Evolutionary conservation across 139 green algal species (phyloP), one percentile per base, ranked within the genome.

Genomic region (Micromonas pusilla): DNA sequence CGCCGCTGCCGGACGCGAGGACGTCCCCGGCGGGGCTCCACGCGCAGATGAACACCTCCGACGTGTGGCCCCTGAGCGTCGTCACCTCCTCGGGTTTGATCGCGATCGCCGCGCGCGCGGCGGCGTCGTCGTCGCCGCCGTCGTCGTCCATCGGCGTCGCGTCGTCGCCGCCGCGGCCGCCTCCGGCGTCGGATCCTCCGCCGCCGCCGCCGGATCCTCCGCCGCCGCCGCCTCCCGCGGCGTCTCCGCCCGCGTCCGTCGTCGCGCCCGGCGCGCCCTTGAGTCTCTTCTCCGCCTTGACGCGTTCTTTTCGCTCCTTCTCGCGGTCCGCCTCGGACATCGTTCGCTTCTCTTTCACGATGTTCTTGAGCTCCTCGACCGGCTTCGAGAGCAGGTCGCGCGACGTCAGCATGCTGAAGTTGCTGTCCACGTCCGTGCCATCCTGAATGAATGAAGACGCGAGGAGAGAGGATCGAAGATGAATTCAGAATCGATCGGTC

Each of bases 341-440:
- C 66, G 90, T 76, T 30, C 82, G 64, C 54, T 66, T 72, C 53
- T 82, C 85, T 73, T 80, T 70, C n/a, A 93, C 86, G 20, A 88
- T 66, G 57, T 79, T 34, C 37, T 88, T 89, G 73, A 98, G 87
- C 70, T 96, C 91, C 23, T 92, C 87, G 9, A 96, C 76, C 78
- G 94, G 85, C 63, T 95, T 94, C 0, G 90, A 93, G 3, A 98
- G 83, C 26, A 98, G 85, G 77, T 98, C 94, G 36, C 85, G 64
- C 1, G 93, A 86, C 0, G 83, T 85, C 13, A 98, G 85, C n/a
- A 92, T 76, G 3, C 87, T 83, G 79, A 96, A 98, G 67, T 97
- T 90, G 0, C 86, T 91, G 13, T 95, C 90, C 0, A 96, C 74
- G 21, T 92, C 88, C 0, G 73, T 72, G 20, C 83, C 75, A 25